phyloP scores from a whole-genome alignment of 2,329 filamentous ascomycete genomes.

The Monosporascus sp. region DNA sequence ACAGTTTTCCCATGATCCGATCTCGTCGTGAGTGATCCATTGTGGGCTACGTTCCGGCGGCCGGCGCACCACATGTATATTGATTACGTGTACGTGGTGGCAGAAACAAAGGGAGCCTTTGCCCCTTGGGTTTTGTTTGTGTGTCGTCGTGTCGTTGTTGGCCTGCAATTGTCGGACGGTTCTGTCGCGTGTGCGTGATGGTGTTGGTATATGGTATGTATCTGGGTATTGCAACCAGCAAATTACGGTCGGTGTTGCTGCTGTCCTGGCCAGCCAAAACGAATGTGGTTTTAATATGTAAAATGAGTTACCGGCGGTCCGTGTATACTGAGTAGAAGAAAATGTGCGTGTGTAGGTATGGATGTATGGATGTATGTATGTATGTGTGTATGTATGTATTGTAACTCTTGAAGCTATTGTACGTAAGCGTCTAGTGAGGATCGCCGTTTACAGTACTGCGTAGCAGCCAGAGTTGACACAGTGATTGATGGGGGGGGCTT shows the following conservation, averaged over 20 bases:
- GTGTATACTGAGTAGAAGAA: neutral
- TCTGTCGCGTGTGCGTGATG: neutral
- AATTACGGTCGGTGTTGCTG: neutral
- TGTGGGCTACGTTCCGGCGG: conserved; percentile 4
- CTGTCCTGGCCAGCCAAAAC: neutral
- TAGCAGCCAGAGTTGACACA: neutral
- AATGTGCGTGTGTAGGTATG: neutral
- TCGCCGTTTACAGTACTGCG: neutral
- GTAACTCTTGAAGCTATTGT: neutral
- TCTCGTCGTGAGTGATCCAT: conserved; percentile 28
- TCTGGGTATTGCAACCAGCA: too few species aligned
- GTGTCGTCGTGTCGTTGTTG: neutral
- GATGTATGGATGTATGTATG: neutral
- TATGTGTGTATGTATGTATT: neutral
- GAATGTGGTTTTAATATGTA: neutral
- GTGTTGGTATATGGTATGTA: neutral
- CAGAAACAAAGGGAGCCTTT: neutral
- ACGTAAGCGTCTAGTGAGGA: neutral
- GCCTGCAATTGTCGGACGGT: neutral
- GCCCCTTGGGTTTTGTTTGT: neutral
- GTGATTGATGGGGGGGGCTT: neutral
- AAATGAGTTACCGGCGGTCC: neutral
- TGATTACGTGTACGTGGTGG: too few species aligned
- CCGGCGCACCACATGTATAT: neutral
- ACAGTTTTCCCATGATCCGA: conserved; percentile 60